Evolutionary conservation across 495 filamentous ascomycete species (phyloP).

Genomic region (Podospora sp.): DNA sequence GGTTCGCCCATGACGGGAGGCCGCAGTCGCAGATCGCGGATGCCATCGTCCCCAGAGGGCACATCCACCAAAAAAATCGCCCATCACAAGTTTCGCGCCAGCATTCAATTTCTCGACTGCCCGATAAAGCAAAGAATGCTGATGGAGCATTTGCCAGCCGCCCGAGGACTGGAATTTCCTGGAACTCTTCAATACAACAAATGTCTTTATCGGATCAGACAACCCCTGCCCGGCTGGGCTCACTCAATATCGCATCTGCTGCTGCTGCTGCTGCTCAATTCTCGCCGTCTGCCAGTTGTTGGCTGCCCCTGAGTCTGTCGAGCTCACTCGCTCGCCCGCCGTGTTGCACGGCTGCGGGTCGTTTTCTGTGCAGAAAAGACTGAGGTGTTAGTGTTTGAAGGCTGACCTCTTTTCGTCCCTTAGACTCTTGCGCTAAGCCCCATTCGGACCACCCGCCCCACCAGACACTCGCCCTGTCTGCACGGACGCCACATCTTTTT

Average conservation of each 20-base stretch:
- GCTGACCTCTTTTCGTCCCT: conserved; percentile 21
- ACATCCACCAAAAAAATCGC: neutral
- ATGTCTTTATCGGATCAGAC: neutral
- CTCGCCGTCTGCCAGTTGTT: conserved; percentile 2
- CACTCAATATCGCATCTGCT: conserved; percentile 2
- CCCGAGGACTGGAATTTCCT: neutral
- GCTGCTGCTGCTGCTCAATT: conserved; percentile 6
- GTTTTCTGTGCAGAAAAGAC: neutral
- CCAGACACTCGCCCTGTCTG: neutral
- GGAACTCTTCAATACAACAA: neutral
- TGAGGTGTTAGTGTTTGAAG: neutral
- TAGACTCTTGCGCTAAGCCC: conserved; percentile 20
- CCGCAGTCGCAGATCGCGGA: neutral
- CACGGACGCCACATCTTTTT: neutral
- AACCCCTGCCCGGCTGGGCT: neutral
- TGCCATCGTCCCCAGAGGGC: neutral
- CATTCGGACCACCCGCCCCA: conserved; percentile 3
- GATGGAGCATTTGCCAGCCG: neutral
- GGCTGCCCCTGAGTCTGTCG: neutral
- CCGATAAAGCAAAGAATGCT: neutral
- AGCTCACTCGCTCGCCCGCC: neutral
- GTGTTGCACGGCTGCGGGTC: conserved; percentile 4
- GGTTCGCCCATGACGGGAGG: neutral
- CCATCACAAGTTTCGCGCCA: neutral
- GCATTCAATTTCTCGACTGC: neutral